phyloP scores from a whole-genome alignment of 2,329 filamentous ascomycete species.

The Alternaria rosae region DNA sequence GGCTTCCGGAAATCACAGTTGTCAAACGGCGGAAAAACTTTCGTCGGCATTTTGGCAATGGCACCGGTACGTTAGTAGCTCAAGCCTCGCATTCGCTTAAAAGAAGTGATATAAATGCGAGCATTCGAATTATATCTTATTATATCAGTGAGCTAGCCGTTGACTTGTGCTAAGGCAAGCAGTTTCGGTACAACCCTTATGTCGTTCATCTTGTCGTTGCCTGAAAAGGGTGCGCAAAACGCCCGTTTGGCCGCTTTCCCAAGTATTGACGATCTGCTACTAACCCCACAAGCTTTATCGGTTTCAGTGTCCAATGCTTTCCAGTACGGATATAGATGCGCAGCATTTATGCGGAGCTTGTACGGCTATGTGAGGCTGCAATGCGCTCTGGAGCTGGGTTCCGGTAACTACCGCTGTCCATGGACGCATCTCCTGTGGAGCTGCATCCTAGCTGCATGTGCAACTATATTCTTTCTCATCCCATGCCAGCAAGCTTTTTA shows the following conservation, averaged over 20 bases:
- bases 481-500: constrained; percentile 9
- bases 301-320: background rate
- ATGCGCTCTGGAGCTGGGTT: background rate
- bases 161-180: background rate
- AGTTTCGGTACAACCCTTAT: background rate
- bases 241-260: background rate
- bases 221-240: background rate
- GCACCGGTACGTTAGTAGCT: background rate
- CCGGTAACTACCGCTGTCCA: constrained; percentile 10
- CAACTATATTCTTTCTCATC: constrained; percentile 9
- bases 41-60: background rate
- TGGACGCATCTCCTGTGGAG: constrained; percentile 3
- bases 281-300: background rate
- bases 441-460: constrained; percentile 4
- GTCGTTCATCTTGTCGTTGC: background rate
- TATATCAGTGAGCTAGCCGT: background rate
- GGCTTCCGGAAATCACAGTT: constrained; percentile 3
- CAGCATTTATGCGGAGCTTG: background rate
- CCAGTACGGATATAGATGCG: background rate
- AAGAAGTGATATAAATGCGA: background rate
- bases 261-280: background rate
- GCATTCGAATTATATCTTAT: background rate
- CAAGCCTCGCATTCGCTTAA: background rate
- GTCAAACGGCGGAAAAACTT: constrained; percentile 3
- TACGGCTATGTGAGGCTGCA: background rate